These are phyloP conservation scores for Vitis hybrid DNA, from an alignment of 177 flowering plant species.

Conservation along the genomic window DNA sequence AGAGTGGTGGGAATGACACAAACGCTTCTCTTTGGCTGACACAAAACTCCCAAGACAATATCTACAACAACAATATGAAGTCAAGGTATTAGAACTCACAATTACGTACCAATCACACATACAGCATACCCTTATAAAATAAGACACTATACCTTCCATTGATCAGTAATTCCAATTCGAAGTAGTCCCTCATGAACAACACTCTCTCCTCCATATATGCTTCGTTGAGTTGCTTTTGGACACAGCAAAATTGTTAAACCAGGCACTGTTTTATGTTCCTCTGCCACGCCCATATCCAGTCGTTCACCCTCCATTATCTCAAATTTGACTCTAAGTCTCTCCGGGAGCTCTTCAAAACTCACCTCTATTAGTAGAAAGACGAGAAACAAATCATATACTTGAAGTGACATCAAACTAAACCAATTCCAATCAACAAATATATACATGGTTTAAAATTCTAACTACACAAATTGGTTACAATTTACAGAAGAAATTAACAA, in stretches of 20 bases:
- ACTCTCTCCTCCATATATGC: not conserved
- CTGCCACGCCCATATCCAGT: not conserved
- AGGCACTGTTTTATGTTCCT: no score
- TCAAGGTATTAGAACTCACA: not conserved
- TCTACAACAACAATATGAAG: not conserved
- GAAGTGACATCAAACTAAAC: not conserved
- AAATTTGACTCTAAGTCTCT: not conserved
- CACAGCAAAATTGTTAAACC: not conserved
- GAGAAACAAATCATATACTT: no score
- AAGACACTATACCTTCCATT: not conserved
- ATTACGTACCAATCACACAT: not conserved
- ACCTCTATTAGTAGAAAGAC: not conserved
- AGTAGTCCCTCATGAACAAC: not conserved
- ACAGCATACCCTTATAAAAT: not conserved
- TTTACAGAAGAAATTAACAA: not conserved
- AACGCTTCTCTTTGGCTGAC: not conserved
- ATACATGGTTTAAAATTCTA: no score
- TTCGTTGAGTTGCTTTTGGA: not conserved
- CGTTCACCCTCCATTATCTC: not conserved
- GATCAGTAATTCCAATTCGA: not conserved
- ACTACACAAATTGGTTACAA: not conserved
- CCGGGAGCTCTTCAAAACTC: not conserved
- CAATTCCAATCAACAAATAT: not conserved
- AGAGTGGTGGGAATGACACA: not conserved
- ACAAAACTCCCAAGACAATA: not conserved